Percentiles rank a stretch among this genome's conserved stretches.
Evolutionary conservation across 2,329 filamentous ascomycete species (phyloP).

Genomic region (Fusarium coicis): DNA sequence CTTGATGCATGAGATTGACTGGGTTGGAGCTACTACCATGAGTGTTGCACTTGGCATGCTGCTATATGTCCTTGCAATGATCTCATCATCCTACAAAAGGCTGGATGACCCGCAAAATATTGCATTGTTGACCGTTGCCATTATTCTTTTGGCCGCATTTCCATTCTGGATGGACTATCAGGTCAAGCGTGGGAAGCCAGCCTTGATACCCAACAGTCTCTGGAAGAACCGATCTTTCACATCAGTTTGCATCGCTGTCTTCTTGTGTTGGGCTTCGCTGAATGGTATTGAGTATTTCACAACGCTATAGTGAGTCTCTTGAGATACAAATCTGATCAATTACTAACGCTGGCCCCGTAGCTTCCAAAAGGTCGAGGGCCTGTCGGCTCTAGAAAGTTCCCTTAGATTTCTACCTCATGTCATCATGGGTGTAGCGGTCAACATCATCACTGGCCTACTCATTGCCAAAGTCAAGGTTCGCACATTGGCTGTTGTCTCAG

Average conservation of each 20-base stretch:
- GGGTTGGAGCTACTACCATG: conserved; percentile 60
- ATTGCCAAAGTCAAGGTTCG: conserved; percentile 53
- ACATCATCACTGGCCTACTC: conserved; percentile 56
- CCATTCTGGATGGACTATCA: conserved; percentile 65
- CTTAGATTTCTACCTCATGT: conserved; percentile 60
- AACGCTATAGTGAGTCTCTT: conserved; percentile 55
- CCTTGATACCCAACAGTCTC: conserved; percentile 69
- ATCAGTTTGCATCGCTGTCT: conserved; percentile 62
- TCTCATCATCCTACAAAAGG: conserved; percentile 51
- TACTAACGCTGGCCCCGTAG: conserved; percentile 41
- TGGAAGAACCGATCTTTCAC: conserved; percentile 68
- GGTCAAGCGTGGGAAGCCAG: conserved; percentile 58
- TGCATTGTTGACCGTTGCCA: conserved; percentile 55
- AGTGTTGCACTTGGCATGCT: conserved; percentile 59
- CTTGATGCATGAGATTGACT: conserved; percentile 59
- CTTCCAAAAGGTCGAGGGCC: conserved; percentile 60
- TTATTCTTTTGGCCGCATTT: conserved; percentile 60
- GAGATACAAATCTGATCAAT: accelerated
- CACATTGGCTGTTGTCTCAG: conserved; percentile 52
- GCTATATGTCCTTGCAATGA: conserved; percentile 61
- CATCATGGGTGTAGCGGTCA: conserved; percentile 55
- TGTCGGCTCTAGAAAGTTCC: conserved; percentile 58
- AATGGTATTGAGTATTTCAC: conserved; percentile 61
- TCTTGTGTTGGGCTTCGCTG: conserved; percentile 58
- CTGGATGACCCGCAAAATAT: conserved; percentile 57